Evolutionary conservation across 306 rosid genomes (phyloP), one percentile per base, ranked within the genome.

Genomic region (Glycine latifolia): DNA sequence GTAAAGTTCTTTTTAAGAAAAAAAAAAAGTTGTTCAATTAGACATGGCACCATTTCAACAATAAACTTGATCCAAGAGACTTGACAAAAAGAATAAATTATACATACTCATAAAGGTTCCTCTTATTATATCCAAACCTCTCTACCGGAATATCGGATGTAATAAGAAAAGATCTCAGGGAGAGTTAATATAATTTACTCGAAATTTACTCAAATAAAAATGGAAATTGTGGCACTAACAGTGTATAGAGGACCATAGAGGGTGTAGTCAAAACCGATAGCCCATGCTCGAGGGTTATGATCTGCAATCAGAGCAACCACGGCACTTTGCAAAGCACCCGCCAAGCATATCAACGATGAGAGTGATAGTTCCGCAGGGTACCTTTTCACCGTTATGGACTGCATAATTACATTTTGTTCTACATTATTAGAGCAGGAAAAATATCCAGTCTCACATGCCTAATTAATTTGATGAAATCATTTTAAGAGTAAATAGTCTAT

Each of bases 291-390:
- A 63, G 89, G 7, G 56, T 35, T 86, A 35, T 62, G 94, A 71
- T 91, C 92, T 2, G 82, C 31, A 0, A 83, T 78, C 0, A 91
- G 53, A 13, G 97, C 96, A 31, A 93, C 82, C 1, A 81, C 86
- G 0, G 90, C 74, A 75, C 85, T 74, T 79, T 93, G 91, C 67
- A 91, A 6, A 2, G 90, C 82, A 0, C 94, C 97, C 50, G 37
- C 12, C 41, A 88, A 84, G 87, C 97, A 91, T 86, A 93, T 91
- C 88, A 90, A 80, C 6, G 86, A 66, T 5, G 97, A 75, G 5
- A 93, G 85, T 4, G 97, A 86, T 16, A 93, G 67, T 56, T 88
- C 87, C 20, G 94, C 94, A 0, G 91, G 92, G 73, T 93, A 93
- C 69, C 49, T 87, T 87, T 59, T 90, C 84, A 93, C 47, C 10